Conservation (phyloP, 2,329 filamentous ascomycete species). For the Colletotrichum coccodes region DNA sequence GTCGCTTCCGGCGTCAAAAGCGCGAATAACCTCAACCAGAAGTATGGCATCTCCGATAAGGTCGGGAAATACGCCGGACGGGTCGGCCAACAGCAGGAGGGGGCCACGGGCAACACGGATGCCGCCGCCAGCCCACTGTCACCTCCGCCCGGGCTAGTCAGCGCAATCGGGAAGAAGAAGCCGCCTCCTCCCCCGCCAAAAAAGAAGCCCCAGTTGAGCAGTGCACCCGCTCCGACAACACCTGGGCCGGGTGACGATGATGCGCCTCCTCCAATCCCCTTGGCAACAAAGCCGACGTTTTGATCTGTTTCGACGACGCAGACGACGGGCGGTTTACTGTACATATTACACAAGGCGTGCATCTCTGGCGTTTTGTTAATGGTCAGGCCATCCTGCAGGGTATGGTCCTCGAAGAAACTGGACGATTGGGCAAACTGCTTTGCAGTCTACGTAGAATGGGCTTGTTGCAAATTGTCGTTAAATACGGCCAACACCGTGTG, state of each 20-base stretch:
- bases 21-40: conserved; percentile 68
- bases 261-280: conserved; percentile 62
- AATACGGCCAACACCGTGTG: conserved; percentile 27
- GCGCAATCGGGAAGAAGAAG: conserved; percentile 59
- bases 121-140: conserved; percentile 6
- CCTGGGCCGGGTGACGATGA: conserved; percentile 39
- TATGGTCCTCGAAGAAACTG: not conserved
- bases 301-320: conserved; percentile 34
- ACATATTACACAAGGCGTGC: not conserved
- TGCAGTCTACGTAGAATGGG: conserved; percentile 1
- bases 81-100: conserved; percentile 29
- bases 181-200: conserved; percentile 62
- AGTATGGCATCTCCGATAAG: conserved; percentile 64
- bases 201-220: conserved; percentile 57
- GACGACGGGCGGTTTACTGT: not conserved
- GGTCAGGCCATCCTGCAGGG: conserved; percentile 7
- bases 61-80: conserved; percentile 40
- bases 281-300: conserved; percentile 60
- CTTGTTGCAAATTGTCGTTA: not conserved
- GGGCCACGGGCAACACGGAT: not conserved
- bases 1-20: conserved; percentile 68
- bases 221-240: conserved; percentile 21
- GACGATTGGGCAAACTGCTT: not conserved
- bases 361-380: conserved; percentile 23
- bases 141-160: conserved; percentile 32